phyloP scores from a whole-genome alignment of 2,329 filamentous ascomycete species.

The Botryotinia convoluta region DNA sequence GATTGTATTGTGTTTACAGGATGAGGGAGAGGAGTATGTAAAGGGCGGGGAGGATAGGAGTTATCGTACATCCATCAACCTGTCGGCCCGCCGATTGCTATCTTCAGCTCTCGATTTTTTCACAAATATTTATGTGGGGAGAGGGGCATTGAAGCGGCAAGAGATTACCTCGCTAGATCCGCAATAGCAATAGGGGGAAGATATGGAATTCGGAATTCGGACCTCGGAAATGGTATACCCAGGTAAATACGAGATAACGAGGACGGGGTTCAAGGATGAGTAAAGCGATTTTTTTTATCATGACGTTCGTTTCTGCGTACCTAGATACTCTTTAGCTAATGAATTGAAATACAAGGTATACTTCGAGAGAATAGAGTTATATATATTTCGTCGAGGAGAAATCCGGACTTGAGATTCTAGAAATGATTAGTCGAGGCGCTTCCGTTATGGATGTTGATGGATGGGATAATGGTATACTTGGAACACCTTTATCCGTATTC shows the following conservation, averaged over 20 bases:
- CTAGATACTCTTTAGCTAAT: not conserved
- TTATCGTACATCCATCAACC: not conserved
- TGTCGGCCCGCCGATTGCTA: not conserved
- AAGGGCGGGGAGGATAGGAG: not conserved
- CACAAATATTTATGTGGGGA: not conserved
- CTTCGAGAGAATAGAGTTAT: accelerated
- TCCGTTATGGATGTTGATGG: not conserved
- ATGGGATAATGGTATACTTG: not conserved
- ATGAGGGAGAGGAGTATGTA: not conserved
- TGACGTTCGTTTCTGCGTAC: not conserved
- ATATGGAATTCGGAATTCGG: not conserved
- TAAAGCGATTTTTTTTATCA: not conserved
- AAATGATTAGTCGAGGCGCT: too few relatives aligned
- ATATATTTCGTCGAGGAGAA: not conserved
- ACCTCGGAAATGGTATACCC: not conserved
- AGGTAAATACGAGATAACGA: not conserved
- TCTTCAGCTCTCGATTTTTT: not conserved
- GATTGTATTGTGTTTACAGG: not conserved
- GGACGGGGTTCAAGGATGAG: not conserved
- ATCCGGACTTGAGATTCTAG: not conserved
- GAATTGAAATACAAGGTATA: accelerated
- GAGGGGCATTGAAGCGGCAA: not conserved
- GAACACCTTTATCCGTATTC: not conserved
- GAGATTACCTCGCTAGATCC: not conserved
- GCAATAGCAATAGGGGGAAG: not conserved